Conservation (phyloP, 495 filamentous ascomycete genomes). For the Penicillium paradoxum region DNA sequence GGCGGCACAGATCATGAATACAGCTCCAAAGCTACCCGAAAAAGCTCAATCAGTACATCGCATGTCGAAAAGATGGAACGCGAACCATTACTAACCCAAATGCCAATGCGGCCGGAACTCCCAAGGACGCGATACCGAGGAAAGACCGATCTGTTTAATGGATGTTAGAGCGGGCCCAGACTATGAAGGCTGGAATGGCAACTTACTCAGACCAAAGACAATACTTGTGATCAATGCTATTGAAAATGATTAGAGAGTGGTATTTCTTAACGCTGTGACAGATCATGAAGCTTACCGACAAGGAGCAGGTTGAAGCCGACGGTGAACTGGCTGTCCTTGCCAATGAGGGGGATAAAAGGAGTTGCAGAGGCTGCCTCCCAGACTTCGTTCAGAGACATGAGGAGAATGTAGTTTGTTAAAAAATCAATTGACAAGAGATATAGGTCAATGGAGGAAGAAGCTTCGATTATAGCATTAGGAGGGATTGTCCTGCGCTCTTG, state of each 20-base stretch:
- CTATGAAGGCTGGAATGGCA: neutral
- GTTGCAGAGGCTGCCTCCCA: constrained; percentile 84
- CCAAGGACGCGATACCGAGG: constrained; percentile 67
- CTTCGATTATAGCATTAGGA: neutral
- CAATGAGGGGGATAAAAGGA: constrained; percentile 74
- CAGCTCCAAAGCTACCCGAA: constrained; percentile 73
- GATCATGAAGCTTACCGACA: constrained; percentile 45
- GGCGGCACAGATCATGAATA: constrained; percentile 97
- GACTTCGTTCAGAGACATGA: constrained; percentile 72
- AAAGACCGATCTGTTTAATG: constrained; percentile 71
- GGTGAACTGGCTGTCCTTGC: constrained; percentile 78
- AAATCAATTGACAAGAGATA: neutral
- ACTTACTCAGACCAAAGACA: constrained; percentile 79
- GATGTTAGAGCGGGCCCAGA: constrained; percentile 9
- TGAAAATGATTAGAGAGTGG: constrained; percentile 15
- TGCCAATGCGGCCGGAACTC: constrained; percentile 79
- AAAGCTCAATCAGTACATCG: constrained; percentile 3
- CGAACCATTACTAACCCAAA: constrained; percentile 66
- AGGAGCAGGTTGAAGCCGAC: constrained; percentile 76
- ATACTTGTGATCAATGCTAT: constrained; percentile 59
- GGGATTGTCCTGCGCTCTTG: neutral
- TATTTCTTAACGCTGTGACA: neutral
- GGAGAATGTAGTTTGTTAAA: constrained; percentile 3
- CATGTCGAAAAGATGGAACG: neutral
- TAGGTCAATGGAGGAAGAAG: neutral